Evolutionary conservation across 2,329 filamentous ascomycete species (phyloP).

Genomic region (Orbilia blumenaviensis): DNA sequence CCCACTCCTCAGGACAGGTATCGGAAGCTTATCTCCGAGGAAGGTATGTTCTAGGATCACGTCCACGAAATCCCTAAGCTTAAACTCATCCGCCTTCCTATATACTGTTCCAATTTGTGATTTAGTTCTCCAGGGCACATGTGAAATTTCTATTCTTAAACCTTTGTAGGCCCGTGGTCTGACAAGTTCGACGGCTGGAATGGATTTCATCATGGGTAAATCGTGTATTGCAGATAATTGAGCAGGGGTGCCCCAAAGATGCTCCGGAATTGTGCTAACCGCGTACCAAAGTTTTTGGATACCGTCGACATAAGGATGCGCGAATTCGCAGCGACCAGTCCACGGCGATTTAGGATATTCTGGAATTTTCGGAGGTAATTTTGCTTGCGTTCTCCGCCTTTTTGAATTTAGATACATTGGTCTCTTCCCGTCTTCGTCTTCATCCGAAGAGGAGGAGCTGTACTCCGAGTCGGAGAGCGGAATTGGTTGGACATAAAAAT

Average conservation of each 20-base stretch:
- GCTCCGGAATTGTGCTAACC: slow-evolving; percentile 4
- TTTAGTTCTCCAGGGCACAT: slow-evolving; percentile 3
- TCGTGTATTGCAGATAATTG: not conserved
- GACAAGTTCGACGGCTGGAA: slow-evolving; percentile 1
- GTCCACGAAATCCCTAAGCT: slow-evolving; percentile 1
- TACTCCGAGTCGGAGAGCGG: slow-evolving; percentile 1
- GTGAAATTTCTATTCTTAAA: slow-evolving; percentile 1
- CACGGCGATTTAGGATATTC: not conserved
- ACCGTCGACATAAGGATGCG: slow-evolving; percentile 2
- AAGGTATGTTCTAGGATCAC: slow-evolving; percentile 4
- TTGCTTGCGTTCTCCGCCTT: not conserved
- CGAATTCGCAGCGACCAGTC: slow-evolving; percentile 4
- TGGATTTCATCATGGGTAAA: slow-evolving; percentile 7
- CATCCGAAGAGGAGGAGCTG: not conserved
- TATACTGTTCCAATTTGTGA: slow-evolving; percentile 8
- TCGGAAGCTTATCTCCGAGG: slow-evolving; percentile 2
- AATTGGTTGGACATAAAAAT: slow-evolving; percentile 5
- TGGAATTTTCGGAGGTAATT: not conserved
- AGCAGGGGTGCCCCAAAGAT: slow-evolving; percentile 8
- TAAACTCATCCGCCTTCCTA: not conserved
- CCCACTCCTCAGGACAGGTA: not conserved
- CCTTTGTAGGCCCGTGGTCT: not conserved
- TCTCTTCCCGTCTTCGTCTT: not conserved
- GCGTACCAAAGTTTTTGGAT: slow-evolving; percentile 12
- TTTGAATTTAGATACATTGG: not conserved